Percentiles rank a stretch among this genome's conserved stretches.
These are phyloP conservation scores for Zoysia pacifica DNA, from an alignment of 176 grass and related monocot species.

Conservation along the genomic window DNA sequence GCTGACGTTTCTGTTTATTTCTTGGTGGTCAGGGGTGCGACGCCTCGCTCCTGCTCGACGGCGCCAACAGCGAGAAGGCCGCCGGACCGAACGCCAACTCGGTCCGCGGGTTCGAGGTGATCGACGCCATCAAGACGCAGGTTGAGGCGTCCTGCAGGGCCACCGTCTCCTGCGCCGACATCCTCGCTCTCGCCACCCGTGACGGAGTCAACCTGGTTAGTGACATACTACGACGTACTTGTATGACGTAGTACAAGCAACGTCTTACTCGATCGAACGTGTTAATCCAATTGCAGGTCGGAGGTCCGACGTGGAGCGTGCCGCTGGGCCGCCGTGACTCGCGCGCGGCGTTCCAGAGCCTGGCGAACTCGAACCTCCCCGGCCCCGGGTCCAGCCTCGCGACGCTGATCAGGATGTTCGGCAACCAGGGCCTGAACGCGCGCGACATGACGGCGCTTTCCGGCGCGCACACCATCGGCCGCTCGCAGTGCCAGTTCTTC, in stretches of 20 bases:
- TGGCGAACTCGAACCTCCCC: constrained; percentile 69
- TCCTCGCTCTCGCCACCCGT: constrained; percentile 70
- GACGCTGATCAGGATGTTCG: constrained; percentile 54
- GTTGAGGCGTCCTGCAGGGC: constrained; percentile 65
- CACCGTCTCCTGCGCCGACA: constrained; percentile 81
- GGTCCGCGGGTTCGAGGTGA: constrained; percentile 68
- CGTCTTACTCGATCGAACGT: too few species aligned
- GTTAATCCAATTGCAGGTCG: constrained; percentile 41
- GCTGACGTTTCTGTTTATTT: background rate
- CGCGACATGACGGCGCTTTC: constrained; percentile 90
- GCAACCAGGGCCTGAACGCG: constrained; percentile 48
- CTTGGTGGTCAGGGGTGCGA: constrained; percentile 61
- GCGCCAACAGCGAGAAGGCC: constrained; percentile 72
- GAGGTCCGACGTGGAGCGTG: constrained; percentile 72
- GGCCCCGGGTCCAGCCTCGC: constrained; percentile 47
- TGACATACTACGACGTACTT: background rate
- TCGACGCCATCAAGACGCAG: constrained; percentile 74
- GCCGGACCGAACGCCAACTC: constrained; percentile 77
- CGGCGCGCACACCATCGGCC: constrained; percentile 77
- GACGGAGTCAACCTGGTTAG: constrained; percentile 69
- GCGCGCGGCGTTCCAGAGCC: constrained; percentile 61
- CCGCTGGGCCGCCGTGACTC: constrained; percentile 66
- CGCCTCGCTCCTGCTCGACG: constrained; percentile 74
- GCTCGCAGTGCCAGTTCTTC: constrained; percentile 66
- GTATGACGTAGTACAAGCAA: too few species aligned